Percentiles rank a stretch among this genome's conserved stretches.
Conservation (phyloP, 495 filamentous ascomycete species). For the Apiosordaria backusii region DNA sequence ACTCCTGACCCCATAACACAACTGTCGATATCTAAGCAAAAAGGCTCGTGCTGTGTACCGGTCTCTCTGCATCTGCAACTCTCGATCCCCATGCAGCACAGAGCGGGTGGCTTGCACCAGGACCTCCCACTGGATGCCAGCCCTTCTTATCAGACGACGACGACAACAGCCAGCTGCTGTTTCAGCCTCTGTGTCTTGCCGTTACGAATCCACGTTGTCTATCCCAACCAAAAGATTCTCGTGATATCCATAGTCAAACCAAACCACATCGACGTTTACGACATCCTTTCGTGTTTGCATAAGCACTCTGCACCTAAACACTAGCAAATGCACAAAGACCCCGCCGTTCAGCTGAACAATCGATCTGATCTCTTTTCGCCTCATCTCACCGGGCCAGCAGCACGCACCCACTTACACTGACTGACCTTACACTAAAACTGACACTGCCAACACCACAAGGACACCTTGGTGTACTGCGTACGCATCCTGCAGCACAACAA, state of each 20-base stretch:
- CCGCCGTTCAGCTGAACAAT: not conserved
- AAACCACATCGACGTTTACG: too few species aligned
- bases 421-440: not conserved
- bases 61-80: not conserved
- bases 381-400: not conserved
- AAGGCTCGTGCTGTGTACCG: not conserved
- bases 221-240: not conserved
- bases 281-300: not conserved
- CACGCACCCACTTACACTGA: too few species aligned
- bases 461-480: too few species aligned
- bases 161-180: not conserved
- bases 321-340: not conserved
- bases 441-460: not conserved
- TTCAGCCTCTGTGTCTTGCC: slow-evolving; percentile 7
- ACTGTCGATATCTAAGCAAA: not conserved
- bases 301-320: not conserved
- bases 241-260: not conserved
- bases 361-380: not conserved
- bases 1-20: not conserved
- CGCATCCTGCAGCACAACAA: not conserved
- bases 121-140: not conserved
- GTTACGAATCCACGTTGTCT: not conserved
- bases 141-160: not conserved
- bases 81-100: not conserved
- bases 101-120: not conserved